These are phyloP conservation scores for Lipomyces sp. DNA, from an alignment of 805 yeast species.

Conservation along the genomic window DNA sequence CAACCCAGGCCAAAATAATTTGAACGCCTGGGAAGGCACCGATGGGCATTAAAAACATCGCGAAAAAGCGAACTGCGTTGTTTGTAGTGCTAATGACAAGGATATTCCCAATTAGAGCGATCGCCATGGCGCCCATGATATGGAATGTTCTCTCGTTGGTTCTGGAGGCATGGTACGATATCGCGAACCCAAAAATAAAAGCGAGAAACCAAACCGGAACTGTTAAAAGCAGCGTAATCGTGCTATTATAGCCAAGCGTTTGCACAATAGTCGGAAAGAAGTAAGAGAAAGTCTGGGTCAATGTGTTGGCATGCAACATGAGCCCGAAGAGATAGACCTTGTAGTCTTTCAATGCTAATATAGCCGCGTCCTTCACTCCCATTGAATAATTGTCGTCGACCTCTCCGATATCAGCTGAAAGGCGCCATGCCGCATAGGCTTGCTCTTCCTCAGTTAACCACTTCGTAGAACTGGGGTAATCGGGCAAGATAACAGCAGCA, in stretches of 20 bases:
- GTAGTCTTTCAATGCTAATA: conserved; percentile 22
- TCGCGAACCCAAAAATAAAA: conserved; percentile 43
- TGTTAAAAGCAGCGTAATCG: conserved; percentile 57
- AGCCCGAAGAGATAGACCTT: conserved; percentile 25
- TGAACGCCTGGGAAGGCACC: conserved; percentile 21
- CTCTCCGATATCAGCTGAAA: conserved; percentile 48
- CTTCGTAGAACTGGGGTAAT: conserved; percentile 48
- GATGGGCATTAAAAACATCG: conserved; percentile 16
- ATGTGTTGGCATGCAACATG: conserved; percentile 24
- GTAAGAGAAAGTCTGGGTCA: conserved; percentile 48
- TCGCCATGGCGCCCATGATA: conserved; percentile 11
- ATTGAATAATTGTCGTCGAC: conserved; percentile 42
- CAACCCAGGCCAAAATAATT: conserved; percentile 14
- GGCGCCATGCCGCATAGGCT: conserved; percentile 29
- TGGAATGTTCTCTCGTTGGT: conserved; percentile 13
- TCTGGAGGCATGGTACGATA: conserved; percentile 13
- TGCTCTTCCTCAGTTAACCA: conserved; percentile 34
- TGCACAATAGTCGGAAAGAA: conserved; percentile 63
- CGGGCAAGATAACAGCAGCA: conserved; percentile 49
- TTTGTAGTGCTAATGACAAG: conserved; percentile 6
- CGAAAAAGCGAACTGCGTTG: conserved; percentile 11
- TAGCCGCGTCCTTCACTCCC: conserved; percentile 18
- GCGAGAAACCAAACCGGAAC: conserved; percentile 64
- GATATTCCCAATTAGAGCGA: conserved; percentile 1
- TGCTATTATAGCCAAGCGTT: conserved; percentile 55